These are phyloP conservation scores for Monosporascus cannonballus DNA, from an alignment of 2,329 filamentous ascomycete species.

Conservation along the genomic window DNA sequence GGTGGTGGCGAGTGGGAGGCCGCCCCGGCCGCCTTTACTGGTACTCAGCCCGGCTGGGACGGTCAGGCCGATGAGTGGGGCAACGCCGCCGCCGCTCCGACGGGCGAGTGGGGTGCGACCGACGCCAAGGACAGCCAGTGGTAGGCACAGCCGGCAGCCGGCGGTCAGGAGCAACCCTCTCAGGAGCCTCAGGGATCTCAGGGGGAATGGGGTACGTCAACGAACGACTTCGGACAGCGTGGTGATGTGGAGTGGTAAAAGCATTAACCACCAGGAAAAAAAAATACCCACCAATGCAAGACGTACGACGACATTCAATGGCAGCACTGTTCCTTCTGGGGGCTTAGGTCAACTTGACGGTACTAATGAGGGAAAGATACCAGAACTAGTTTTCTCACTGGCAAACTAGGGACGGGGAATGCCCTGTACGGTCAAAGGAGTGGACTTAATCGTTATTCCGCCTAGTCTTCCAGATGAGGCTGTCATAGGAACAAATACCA, in stretches of 20 bases:
- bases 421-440: slow-evolving; percentile 88
- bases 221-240: slow-evolving; percentile 3
- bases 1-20: slow-evolving; percentile 79
- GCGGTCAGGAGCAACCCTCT: not conserved
- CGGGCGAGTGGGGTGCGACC: slow-evolving; percentile 64
- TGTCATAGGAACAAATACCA: slow-evolving; percentile 11
- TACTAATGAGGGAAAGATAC: slow-evolving; percentile 99
- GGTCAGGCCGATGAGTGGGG: slow-evolving; percentile 55
- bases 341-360: slow-evolving; percentile 54
- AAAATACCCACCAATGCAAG: slow-evolving; percentile 4
- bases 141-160: slow-evolving; percentile 13
- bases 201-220: slow-evolving; percentile 24
- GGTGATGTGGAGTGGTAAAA: slow-evolving; percentile 10
- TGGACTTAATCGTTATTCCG: slow-evolving; percentile 86
- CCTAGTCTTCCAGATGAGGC: slow-evolving; percentile 22
- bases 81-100: slow-evolving; percentile 52
- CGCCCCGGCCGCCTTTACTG: slow-evolving; percentile 63
- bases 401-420: slow-evolving; percentile 68
- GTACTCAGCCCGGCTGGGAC: slow-evolving; percentile 48
- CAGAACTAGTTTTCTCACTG: slow-evolving; percentile 40
- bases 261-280: not conserved
- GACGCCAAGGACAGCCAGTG: slow-evolving; percentile 36
- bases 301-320: slow-evolving; percentile 8
- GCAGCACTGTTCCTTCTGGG: slow-evolving; percentile 25
- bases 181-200: slow-evolving; percentile 37